These are phyloP conservation scores for Symbiotaphrina buchneri DNA, from an alignment of 495 filamentous ascomycete genomes.

Conservation along the genomic window DNA sequence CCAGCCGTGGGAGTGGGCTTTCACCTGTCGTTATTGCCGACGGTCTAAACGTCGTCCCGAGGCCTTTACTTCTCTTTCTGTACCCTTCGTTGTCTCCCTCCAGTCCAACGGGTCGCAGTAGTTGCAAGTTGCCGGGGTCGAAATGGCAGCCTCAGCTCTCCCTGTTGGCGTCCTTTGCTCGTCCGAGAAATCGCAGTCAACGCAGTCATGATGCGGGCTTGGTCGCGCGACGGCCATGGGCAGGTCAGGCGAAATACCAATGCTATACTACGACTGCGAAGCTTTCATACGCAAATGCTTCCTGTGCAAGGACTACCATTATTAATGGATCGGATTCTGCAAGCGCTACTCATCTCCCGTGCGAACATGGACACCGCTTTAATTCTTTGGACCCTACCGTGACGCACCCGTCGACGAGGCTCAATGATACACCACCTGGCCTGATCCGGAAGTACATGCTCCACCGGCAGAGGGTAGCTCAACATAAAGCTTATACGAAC, in stretches of 20 bases:
- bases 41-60: neutral
- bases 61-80: neutral
- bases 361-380: too few species aligned
- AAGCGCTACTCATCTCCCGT: too few species aligned
- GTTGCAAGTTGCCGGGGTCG: neutral
- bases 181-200: neutral
- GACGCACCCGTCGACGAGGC: too few species aligned
- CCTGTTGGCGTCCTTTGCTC: neutral
- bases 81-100: conserved; percentile 2
- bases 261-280: neutral
- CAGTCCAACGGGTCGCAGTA: neutral
- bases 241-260: neutral
- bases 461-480: too few species aligned
- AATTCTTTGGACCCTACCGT: too few species aligned
- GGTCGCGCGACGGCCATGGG: neutral
- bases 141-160: neutral
- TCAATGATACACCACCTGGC: too few species aligned
- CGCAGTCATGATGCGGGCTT: neutral
- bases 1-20: neutral
- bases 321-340: too few species aligned
- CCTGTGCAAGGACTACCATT: too few species aligned
- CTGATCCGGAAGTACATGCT: too few species aligned
- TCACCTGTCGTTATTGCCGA: neutral
- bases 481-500: conserved; percentile 1
- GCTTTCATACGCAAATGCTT: too few species aligned